phyloP scores from a whole-genome alignment of 495 filamentous ascomycete genomes.

The Lasiosphaeria miniovina region DNA sequence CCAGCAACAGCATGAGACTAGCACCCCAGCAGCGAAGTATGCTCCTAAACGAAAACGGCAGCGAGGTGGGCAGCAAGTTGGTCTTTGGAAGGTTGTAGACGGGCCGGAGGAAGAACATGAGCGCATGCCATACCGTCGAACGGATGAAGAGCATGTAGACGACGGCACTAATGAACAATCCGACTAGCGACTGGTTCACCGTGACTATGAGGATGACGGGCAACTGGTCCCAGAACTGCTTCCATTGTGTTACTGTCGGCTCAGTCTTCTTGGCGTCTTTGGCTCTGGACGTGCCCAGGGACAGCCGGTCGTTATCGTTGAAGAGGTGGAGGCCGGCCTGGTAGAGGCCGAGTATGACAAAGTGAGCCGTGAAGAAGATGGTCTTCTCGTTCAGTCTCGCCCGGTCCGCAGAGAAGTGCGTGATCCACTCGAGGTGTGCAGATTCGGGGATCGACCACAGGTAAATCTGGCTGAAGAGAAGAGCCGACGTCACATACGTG shows the following conservation, averaged over 20 bases:
- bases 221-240: constrained; percentile 31
- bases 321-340: constrained; percentile 70
- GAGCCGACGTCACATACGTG: constrained; percentile 75
- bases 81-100: constrained; percentile 72
- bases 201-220: constrained; percentile 30
- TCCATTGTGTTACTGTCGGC: constrained; percentile 20
- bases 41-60: constrained; percentile 55
- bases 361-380: constrained; percentile 72
- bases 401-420: constrained; percentile 62
- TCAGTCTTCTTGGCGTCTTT: constrained; percentile 29
- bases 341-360: constrained; percentile 62
- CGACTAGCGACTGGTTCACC: constrained; percentile 40
- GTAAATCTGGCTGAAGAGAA: constrained; percentile 78
- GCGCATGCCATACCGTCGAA: constrained; percentile 60
- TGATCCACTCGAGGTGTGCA: constrained; percentile 68
- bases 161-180: constrained; percentile 49
- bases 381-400: constrained; percentile 82
- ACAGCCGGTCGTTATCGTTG: constrained; percentile 69
- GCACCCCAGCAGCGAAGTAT: constrained; percentile 60
- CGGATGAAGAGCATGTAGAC: constrained; percentile 66
- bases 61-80: constrained; percentile 56
- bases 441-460: constrained; percentile 67
- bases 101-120: constrained; percentile 63
- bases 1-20: constrained; percentile 61
- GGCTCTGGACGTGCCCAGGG: constrained; percentile 36